Conservation (phyloP, 305 asterid species). For the Stenogyne calaminthoides region DNA sequence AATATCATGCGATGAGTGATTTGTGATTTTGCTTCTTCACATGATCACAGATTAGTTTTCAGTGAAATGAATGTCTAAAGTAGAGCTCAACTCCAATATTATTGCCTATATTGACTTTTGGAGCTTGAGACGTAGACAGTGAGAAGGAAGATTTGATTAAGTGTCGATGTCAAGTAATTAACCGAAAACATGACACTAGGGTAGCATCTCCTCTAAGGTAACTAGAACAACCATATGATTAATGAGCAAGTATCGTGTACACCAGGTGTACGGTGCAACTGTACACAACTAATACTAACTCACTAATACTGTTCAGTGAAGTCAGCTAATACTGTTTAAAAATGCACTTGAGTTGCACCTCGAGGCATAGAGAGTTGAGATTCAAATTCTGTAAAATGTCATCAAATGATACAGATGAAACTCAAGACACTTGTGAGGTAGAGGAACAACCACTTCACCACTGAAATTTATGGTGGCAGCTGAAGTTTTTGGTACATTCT, state of each 20-base stretch:
- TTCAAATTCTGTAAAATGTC: constrained; percentile 14
- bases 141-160: not conserved
- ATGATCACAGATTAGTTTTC: not conserved
- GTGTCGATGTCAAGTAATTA: not conserved
- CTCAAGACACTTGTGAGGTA: not conserved
- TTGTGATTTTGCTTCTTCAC: not conserved
- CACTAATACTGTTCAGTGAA: no score
- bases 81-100: not conserved
- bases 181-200: not conserved
- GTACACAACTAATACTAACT: no score
- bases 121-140: not conserved
- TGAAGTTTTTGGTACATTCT: not conserved
- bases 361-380: not conserved
- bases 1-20: constrained; percentile 5
- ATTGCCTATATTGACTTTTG: not conserved
- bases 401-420: not conserved
- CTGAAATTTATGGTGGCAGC: constrained; percentile 34
- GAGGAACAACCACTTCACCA: constrained; percentile 8
- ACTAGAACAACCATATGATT: not conserved
- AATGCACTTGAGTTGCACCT: no score
- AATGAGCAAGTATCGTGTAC: no score
- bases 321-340: no score
- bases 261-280: no score
- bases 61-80: not conserved
- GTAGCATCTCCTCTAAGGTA: not conserved